These are phyloP conservation scores for Dactylorhiza incarnata DNA, from an alignment of 106 monocot genomes.

Conservation along the genomic window DNA sequence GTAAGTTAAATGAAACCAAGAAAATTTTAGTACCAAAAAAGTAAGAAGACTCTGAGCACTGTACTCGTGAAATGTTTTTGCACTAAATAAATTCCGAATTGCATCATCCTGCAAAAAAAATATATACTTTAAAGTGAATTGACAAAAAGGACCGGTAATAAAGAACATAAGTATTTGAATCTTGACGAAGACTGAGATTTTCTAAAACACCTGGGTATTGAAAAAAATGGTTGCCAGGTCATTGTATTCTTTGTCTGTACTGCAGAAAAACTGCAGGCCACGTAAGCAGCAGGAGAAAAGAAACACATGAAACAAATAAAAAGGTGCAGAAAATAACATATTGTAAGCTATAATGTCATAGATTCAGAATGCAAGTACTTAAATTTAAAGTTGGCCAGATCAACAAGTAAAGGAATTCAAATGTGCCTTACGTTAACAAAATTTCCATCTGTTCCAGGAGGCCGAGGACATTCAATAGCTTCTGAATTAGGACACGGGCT, in stretches of 20 bases:
- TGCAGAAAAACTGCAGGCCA: constrained; percentile 73
- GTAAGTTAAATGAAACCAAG: background rate
- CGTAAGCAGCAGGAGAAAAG: constrained; percentile 3
- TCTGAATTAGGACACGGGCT: constrained; percentile 78
- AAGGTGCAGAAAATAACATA: background rate
- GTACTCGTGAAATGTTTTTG: constrained; percentile 96
- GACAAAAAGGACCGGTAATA: background rate
- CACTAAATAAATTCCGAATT: constrained; percentile 96
- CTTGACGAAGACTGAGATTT: background rate
- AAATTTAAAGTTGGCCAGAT: constrained; percentile 3
- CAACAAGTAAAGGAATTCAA: background rate
- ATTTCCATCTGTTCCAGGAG: constrained; percentile 95
- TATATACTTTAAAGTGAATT: background rate
- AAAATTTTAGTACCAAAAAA: constrained; percentile 65
- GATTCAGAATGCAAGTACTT: too few species aligned
- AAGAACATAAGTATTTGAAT: background rate
- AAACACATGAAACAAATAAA: constrained; percentile 1
- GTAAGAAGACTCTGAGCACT: constrained; percentile 94
- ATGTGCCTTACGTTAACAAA: constrained; percentile 72
- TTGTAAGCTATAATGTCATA: background rate
- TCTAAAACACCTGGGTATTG: constrained; percentile 80
- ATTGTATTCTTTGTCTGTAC: constrained; percentile 85
- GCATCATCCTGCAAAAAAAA: constrained; percentile 83
- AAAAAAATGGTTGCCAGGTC: constrained; percentile 98
- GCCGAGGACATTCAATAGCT: constrained; percentile 78